Conservation (phyloP, 1,284 basidiomycete genomes). For the Boletus sp. region DNA sequence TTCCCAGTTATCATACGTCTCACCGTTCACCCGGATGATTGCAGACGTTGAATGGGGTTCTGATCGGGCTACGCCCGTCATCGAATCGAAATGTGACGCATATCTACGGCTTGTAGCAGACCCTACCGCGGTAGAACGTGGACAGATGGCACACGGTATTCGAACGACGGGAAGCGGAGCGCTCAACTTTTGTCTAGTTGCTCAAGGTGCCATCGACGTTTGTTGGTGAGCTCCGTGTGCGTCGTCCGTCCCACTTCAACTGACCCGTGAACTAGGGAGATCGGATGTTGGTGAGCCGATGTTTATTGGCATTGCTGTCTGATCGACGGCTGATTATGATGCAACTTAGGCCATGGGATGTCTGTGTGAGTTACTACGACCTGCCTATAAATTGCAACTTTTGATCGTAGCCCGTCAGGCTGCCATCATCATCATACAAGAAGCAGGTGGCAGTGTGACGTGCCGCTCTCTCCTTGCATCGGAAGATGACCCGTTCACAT, state of each 20-base stretch:
- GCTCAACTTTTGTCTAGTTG: slow-evolving; percentile 65
- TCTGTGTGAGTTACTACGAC: slow-evolving; percentile 58
- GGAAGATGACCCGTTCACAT: slow-evolving; percentile 49
- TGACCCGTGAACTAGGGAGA: slow-evolving; percentile 63
- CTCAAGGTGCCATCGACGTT: slow-evolving; percentile 81
- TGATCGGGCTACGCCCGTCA: slow-evolving; percentile 65
- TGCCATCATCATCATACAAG: slow-evolving; percentile 87
- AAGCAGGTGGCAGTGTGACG: slow-evolving; percentile 83
- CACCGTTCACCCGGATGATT: not conserved
- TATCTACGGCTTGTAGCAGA: slow-evolving; percentile 83
- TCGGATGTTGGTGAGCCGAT: slow-evolving; percentile 72
- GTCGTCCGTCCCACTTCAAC: not conserved
- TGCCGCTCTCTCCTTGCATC: slow-evolving; percentile 55
- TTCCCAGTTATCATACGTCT: not conserved
- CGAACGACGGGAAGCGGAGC: slow-evolving; percentile 86
- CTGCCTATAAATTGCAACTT: not conserved
- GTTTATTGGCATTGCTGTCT: not conserved
- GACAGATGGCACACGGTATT: slow-evolving; percentile 87
- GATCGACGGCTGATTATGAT: not conserved
- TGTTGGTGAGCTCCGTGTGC: slow-evolving; percentile 65
- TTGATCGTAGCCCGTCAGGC: slow-evolving; percentile 48
- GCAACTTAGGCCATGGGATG: slow-evolving; percentile 72
- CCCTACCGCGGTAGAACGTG: slow-evolving; percentile 57
- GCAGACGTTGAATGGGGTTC: slow-evolving; percentile 91
- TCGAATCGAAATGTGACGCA: slow-evolving; percentile 69